Evolutionary conservation across 768 basidiomycete genomes (phyloP), one percentile per base, ranked within the genome.

Genomic region (Galerina marginata): DNA sequence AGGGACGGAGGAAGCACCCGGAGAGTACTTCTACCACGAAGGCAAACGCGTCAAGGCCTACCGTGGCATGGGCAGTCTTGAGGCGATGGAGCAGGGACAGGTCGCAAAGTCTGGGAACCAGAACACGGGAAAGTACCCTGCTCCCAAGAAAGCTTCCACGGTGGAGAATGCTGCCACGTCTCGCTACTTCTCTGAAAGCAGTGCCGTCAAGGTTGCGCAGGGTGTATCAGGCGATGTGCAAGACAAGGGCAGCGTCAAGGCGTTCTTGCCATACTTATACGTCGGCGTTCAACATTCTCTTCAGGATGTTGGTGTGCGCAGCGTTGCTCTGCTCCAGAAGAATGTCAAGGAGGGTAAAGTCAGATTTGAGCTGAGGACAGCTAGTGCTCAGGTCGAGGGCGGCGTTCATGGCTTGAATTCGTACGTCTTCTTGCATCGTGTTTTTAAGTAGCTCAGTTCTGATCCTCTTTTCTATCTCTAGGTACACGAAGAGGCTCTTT

Each of bases 31-130:
- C 75, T 99, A 96, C 78, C 96, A 99, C 71, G 96, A 98, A 64
- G 97, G 97, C 63, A 97, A 97, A 81, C 90, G 97, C 49, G 95
- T 99, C 72, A 99, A 99, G 84, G 89, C 96, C 37, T 99, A 99
- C 78, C 90, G 97, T 58, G 97, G 97, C 4, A 99, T 99, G 97
- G 96, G 97, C 16, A 92, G 90, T 70, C 81, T 98, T 69, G 93
- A 96, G 76, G 93, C 94, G 3, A 96, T 95, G 93, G 91, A 92
- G 56, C 87, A 91, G 65, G 88, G 89, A 39, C 88, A 86, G 63
- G 72, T 83, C 2, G 71, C 68, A 15, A 71, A 76, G 60, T 65
- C 72, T 0, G 72, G 71, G 33, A 53, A 51, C n/a, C 46, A 58
- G 38, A 45, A 48, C 39, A 44, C 73, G 71, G 39, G 71, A 58